Conservation (phyloP, 495 filamentous ascomycete species). For the Penicillium desertorum region DNA sequence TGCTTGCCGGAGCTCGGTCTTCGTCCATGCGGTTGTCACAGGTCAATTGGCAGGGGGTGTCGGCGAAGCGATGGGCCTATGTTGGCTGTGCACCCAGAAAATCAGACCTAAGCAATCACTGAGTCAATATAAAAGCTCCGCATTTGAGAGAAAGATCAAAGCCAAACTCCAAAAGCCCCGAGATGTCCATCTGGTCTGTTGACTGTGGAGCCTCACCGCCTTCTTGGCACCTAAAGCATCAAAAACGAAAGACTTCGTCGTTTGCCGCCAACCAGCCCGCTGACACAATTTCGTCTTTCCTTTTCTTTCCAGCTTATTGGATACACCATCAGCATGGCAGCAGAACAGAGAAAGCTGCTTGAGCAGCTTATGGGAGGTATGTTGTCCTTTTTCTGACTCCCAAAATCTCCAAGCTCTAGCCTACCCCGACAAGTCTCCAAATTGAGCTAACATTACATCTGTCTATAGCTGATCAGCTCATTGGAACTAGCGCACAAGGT, state of each 20-base stretch:
- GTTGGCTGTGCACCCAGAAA: slow-evolving; percentile 6
- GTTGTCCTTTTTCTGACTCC: slow-evolving; percentile 11
- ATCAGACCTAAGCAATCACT: neutral
- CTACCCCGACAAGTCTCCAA: slow-evolving; percentile 6
- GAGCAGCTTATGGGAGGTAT: slow-evolving; percentile 72
- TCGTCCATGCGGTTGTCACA: slow-evolving; percentile 23
- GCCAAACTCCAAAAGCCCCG: neutral
- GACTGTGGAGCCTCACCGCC: slow-evolving; percentile 30
- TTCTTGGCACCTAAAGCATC: slow-evolving; percentile 26
- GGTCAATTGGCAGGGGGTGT: slow-evolving; percentile 5
- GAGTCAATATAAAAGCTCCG: neutral
- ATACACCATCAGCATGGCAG: slow-evolving; percentile 64
- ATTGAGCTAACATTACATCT: slow-evolving; percentile 36
- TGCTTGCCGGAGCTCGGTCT: slow-evolving; percentile 41
- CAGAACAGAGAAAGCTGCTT: slow-evolving; percentile 93
- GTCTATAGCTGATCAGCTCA: slow-evolving; percentile 67
- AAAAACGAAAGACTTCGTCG: slow-evolving; percentile 25
- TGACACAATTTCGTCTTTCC: slow-evolving; percentile 11
- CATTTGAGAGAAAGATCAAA: slow-evolving; percentile 5
- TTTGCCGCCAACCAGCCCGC: slow-evolving; percentile 13
- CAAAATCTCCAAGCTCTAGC: slow-evolving; percentile 9
- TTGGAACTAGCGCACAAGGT: slow-evolving; percentile 68
- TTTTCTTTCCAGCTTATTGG: slow-evolving; percentile 9
- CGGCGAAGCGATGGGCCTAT: neutral
- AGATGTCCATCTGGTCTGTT: slow-evolving; percentile 24